Evolutionary conservation across 2,329 filamentous ascomycete species (phyloP), one percentile per base, ranked within the genome.

Genomic region (Elsinoe perseae): DNA sequence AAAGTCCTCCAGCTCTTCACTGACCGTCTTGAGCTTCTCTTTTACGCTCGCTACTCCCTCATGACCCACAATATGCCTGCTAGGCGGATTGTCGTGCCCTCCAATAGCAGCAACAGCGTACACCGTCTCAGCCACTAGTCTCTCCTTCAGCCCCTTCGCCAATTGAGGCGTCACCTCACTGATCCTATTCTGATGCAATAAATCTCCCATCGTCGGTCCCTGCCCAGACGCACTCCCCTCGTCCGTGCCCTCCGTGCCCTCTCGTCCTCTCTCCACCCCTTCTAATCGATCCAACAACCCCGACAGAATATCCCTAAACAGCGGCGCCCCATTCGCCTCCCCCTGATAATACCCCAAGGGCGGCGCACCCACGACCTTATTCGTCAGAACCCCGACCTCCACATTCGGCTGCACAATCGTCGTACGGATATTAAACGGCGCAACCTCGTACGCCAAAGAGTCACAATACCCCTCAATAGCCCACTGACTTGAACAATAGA

Each of bases 401-500:
- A 95, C 89, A 71, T 90, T 95, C 23, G 91, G 90, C 75, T 98
- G 92, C 43, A 98, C 86, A 62, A 97, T 91, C 38, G 90, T 96
- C 70, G 97, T 82, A 71, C 92, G 95, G 74, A 97, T 84, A 72
- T 96, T 96, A 76, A 97, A 97, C 0, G 93, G 93, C 0, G 92
- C 72, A 61, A 98, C 87, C 72, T 98, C 93, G 72, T 96, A 98
- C 1, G 92, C 91, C 21, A 98, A 79, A 58, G 89, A 83, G 72
- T 97, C 92, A 73, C 91, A 96, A 70, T 93, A 96, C 16, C 92
- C 93, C 72, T 97, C 93, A 32, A 96, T 80, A 1, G 90, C 93
- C 90, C 92, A 96, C 34, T 90, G 91, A 12, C 90, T 87, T 16
- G 92, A 89, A 62, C 90, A 93, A 69, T 95, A 93, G 76, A 95